These are phyloP conservation scores for Zoysia matrella DNA, from an alignment of 202 grass and related monocot genomes.

Conservation along the genomic window DNA sequence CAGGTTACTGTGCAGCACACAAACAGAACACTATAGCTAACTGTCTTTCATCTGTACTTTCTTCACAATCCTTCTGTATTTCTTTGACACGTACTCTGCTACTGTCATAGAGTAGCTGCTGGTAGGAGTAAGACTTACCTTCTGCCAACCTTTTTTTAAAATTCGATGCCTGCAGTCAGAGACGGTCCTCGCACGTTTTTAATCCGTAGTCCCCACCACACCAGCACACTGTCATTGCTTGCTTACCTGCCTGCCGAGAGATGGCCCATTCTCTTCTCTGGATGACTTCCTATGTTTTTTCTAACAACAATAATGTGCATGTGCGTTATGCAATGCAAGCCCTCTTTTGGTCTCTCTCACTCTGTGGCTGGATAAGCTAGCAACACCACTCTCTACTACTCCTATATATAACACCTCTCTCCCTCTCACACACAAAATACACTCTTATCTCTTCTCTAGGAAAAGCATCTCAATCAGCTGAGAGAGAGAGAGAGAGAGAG, in stretches of 20 bases:
- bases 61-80: neutral
- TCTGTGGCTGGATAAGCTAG: neutral
- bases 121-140: neutral
- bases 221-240: neutral
- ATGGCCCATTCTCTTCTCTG: neutral
- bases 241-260: neutral
- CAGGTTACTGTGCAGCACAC: too few species aligned
- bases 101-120: neutral
- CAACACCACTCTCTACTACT: too few species aligned
- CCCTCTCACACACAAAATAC: neutral
- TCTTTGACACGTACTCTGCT: neutral
- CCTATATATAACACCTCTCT: neutral
- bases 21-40: too few species aligned
- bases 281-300: neutral
- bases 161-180: neutral
- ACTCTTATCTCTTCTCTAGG: neutral
- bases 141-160: neutral
- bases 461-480: neutral
- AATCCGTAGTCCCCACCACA: neutral
- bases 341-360: neutral
- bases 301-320: neutral
- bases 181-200: conserved; percentile 17
- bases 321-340: neutral
- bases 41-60: too few species aligned
- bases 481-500: neutral